Conservation (phyloP, 345 rosid genomes). For the Citrus unshiu region DNA sequence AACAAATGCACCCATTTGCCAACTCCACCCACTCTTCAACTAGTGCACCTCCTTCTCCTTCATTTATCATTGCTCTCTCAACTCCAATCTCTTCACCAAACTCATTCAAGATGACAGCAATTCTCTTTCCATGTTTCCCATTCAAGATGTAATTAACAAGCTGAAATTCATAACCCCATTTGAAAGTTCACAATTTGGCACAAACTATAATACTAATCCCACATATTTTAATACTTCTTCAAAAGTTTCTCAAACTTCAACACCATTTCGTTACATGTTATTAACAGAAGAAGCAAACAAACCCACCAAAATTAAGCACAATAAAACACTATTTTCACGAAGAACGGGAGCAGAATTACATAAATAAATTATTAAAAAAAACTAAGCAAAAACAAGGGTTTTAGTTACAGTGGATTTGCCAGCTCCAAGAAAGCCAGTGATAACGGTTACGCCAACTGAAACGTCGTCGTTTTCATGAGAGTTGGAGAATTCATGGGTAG, state of each 20-base stretch:
- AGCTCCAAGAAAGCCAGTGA: constrained; percentile 95
- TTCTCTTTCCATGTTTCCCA: constrained; percentile 82
- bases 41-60: constrained; percentile 76
- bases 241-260: background rate
- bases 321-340: background rate
- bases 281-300: background rate
- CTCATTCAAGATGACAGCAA: constrained; percentile 92
- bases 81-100: constrained; percentile 97
- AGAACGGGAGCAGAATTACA: background rate
- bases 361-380: too few species aligned
- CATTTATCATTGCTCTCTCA: constrained; percentile 97
- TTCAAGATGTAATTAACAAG: constrained; percentile 77
- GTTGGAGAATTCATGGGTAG: background rate
- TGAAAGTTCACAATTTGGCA: background rate
- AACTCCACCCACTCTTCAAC: constrained; percentile 98
- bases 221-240: background rate
- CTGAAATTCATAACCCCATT: constrained; percentile 26
- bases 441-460: constrained; percentile 74
- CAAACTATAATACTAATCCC: background rate
- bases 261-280: background rate
- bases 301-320: background rate
- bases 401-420: constrained; percentile 84
- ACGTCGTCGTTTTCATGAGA: constrained; percentile 18
- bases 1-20: constrained; percentile 89
- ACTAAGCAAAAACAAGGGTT: background rate